Percentiles rank a stretch among this genome's conserved stretches.
Conservation (phyloP, 1,284 basidiomycete genomes). For the Apiotrichum domesticum region DNA sequence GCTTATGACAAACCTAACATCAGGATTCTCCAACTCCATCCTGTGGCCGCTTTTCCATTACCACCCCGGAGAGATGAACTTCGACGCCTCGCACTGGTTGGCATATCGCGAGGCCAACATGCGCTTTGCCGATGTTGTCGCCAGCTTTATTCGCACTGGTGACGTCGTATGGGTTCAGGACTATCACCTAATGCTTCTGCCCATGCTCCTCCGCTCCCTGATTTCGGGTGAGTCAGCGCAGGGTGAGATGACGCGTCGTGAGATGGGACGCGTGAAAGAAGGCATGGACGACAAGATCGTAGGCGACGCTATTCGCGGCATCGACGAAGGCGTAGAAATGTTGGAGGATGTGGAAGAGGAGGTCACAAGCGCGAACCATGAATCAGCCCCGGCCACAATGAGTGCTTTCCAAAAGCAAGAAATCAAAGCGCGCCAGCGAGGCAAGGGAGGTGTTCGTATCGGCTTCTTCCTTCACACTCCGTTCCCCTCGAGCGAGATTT, state of each 20-base stretch:
- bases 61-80: slow-evolving; percentile 98
- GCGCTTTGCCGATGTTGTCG: slow-evolving; percentile 84
- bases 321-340: slow-evolving; percentile 39
- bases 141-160: slow-evolving; percentile 67
- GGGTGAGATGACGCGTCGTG: slow-evolving; percentile 60
- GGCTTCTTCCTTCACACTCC: slow-evolving; percentile 99
- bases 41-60: slow-evolving; percentile 99
- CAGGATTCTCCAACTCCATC: slow-evolving; percentile 91
- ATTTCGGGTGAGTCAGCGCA: slow-evolving; percentile 64
- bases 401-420: slow-evolving; percentile 42
- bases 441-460: slow-evolving; percentile 64
- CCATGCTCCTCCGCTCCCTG: slow-evolving; percentile 83
- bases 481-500: slow-evolving; percentile 97
- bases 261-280: slow-evolving; percentile 68
- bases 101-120: slow-evolving; percentile 97
- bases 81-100: slow-evolving; percentile 96
- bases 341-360: slow-evolving; percentile 37
- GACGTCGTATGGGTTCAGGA: slow-evolving; percentile 99
- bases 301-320: slow-evolving; percentile 27
- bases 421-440: slow-evolving; percentile 38
- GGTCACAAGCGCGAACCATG: slow-evolving; percentile 12
- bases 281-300: slow-evolving; percentile 59
- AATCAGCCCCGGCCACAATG: slow-evolving; percentile 18
- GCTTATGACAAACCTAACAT: neutral
- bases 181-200: slow-evolving; percentile 96